Evolutionary conservation across 2,329 filamentous ascomycete species (phyloP).

Genomic region (Colletotrichum sp.): DNA sequence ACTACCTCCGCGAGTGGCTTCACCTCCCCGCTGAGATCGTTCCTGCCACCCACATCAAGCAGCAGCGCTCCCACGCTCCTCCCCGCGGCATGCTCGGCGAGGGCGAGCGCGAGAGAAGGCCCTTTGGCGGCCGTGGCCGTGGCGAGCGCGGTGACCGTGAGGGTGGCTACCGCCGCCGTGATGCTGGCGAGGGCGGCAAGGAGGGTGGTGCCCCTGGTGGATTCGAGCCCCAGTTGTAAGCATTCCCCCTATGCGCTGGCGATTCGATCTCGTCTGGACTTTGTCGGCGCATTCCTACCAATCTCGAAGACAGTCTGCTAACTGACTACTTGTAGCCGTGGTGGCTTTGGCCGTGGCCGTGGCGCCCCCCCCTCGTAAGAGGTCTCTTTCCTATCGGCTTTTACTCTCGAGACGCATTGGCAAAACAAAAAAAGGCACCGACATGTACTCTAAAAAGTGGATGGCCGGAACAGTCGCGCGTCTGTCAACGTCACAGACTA

Average conservation of each 20-base stretch:
- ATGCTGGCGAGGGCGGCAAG: slow-evolving; percentile 85
- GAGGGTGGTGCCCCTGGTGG: slow-evolving; percentile 90
- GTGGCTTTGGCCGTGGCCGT: slow-evolving; percentile 89
- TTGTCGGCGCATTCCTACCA: not conserved
- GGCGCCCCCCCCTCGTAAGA: slow-evolving; percentile 73
- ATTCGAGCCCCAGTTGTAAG: slow-evolving; percentile 90
- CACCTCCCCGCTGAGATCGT: slow-evolving; percentile 99
- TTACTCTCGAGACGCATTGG: slow-evolving; percentile 49
- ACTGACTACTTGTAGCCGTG: slow-evolving; percentile 64
- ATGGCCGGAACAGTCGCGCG: slow-evolving; percentile 45
- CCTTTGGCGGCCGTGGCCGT: slow-evolving; percentile 79
- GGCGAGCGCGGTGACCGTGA: slow-evolving; percentile 80
- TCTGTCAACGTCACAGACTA: slow-evolving; percentile 44
- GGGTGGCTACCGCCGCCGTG: slow-evolving; percentile 91
- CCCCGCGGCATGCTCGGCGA: slow-evolving; percentile 99
- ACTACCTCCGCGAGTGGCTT: slow-evolving; percentile 99
- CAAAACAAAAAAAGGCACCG: slow-evolving; percentile 39
- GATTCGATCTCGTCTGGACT: not conserved
- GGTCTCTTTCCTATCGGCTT: slow-evolving; percentile 43
- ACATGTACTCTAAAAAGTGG: slow-evolving; percentile 54
- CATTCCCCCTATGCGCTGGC: slow-evolving; percentile 24
- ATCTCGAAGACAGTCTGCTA: slow-evolving; percentile 30
- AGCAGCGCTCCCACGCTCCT: slow-evolving; percentile 97
- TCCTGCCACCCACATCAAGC: slow-evolving; percentile 99
- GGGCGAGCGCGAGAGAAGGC: slow-evolving; percentile 79